Percentiles rank a stretch among this genome's conserved stretches.
phyloP scores from a whole-genome alignment of 495 filamentous ascomycete species.

The Polyplosphaeria fusca region DNA sequence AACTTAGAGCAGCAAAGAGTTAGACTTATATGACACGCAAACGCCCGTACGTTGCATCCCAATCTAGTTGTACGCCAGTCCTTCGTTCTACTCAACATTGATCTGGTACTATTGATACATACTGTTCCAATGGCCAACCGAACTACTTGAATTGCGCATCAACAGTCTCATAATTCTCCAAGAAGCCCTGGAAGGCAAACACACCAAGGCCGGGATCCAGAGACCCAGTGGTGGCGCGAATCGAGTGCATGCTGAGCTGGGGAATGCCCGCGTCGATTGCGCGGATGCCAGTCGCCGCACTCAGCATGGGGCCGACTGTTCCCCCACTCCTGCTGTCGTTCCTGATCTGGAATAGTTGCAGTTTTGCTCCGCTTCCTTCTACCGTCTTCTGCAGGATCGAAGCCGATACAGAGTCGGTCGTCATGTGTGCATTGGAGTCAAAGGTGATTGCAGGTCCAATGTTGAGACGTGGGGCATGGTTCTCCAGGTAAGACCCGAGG shows the following conservation, averaged over 20 bases:
- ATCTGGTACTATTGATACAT: too few species aligned
- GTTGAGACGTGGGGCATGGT: conserved; percentile 86
- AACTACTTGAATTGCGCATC: conserved; percentile 71
- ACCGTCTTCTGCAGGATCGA: conserved; percentile 73
- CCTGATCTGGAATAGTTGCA: conserved; percentile 92
- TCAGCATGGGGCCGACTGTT: conserved; percentile 93
- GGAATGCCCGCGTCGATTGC: conserved; percentile 88
- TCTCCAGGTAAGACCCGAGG: conserved; percentile 70
- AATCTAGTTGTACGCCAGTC: too few species aligned
- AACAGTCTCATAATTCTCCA: conserved; percentile 82
- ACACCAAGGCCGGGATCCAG: conserved; percentile 87
- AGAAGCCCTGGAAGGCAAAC: conserved; percentile 83
- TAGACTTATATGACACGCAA: too few species aligned
- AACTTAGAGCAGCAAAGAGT: too few species aligned
- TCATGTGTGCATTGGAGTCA: conserved; percentile 93
- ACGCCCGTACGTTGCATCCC: too few species aligned
- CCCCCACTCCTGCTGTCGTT: conserved; percentile 87
- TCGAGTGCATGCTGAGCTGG: conserved; percentile 92
- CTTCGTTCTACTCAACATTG: too few species aligned
- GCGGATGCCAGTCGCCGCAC: conserved; percentile 72
- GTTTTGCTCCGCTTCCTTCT: conserved; percentile 46
- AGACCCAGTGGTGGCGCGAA: conserved; percentile 83
- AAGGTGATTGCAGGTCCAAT: conserved; percentile 77
- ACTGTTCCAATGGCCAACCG: too few species aligned
- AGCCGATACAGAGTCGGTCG: conserved; percentile 77